Evolutionary conservation across 345 rosid genomes (phyloP), one percentile per base, ranked within the genome.

Genomic region (Sisymbrium irio): DNA sequence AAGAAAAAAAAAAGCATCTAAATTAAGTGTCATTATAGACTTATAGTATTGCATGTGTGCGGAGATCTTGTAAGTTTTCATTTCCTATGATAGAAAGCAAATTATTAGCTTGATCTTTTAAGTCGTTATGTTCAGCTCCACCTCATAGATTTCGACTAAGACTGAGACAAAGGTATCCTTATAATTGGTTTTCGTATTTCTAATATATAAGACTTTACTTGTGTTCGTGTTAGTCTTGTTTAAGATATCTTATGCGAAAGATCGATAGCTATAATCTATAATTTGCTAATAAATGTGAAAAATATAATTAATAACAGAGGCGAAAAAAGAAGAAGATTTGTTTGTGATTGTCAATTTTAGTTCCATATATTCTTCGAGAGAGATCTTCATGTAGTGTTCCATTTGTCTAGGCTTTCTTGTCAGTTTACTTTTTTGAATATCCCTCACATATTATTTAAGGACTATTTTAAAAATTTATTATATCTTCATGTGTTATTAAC

Each of bases 331-430:
- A 33, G 54, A 53, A 50, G 32, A 27, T 53, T 51, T 28, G 62
- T 42, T 51, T 19, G 63, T 33, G 49, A 15, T 58, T 46, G 72
- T 74, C 67, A 65, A 47, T 19, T 28, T 75, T 54, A 59, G 39
- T 67, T 75, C 44, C 46, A 32, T 51, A 11, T 59, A 69, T 20
- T 32, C 12, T 75, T 68, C 74, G 47, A 68, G 79, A 67, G 20
- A 60, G 49, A 68, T 75, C 64, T 62, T 55, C 46, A 10, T 49
- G 53, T 33, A 68, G 49, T 60, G 47, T 51, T 54, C 22, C 50
- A 22, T 69, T 53, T 76, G 74, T 68, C 74, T 61, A 62, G 13
- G 45, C 19, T 60, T 53, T 67, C 30, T 22, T 64, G 71, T 64
- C 68, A 28, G 47, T 65, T 58, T 65, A 13, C 53, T 50, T 41